Evolutionary conservation across 1,284 basidiomycete species (phyloP), one percentile per base, ranked within the genome.

Genomic region (Calocybe gambosa): DNA sequence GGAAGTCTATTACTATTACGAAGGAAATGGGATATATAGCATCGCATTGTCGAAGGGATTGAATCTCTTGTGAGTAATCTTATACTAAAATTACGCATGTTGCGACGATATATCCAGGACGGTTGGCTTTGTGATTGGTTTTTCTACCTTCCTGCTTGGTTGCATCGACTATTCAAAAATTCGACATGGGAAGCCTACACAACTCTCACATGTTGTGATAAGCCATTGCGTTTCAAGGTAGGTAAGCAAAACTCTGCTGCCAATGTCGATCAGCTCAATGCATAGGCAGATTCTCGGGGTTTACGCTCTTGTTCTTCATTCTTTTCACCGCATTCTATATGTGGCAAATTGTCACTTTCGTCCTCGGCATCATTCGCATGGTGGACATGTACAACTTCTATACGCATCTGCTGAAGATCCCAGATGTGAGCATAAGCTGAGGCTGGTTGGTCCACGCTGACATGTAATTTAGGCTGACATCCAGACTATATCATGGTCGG

Each of bases 401-500:
- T 64, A 89, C 87, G 0, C 68, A 89, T 61, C 71, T 89, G 31
- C 73, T 89, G 48, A 82, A 77, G 57, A 84, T 88, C 46, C 75
- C 84, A 64, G 94, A 85, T 51, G 89, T 89, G 58, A 77, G 92
- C 69, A 60, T 71, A 33, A 69, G 21, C 68, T 10, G 45, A 38
- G 40, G 40, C 26, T 13, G 25, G 41, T 2, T 26, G 37, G 18
- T 8, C 39, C 15, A 21, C 28, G 42, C 43, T 50, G 26, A 53
- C 45, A 2, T 10, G 16, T n/a, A 20, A 39, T 31, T 33, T 53
- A 97, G 93, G 87, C 82, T 49, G 95, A 99, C 63, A 93, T 99
- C 39, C 92, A 93, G 67, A 97, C 95, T 0, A 92, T 99, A 36
- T 87, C 94, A 0, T 99, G 95, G 95, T 84, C 91, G 3, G 89